These are phyloP conservation scores for Corchorus olitorius DNA, from an alignment of 345 rosid species.

Conservation along the genomic window DNA sequence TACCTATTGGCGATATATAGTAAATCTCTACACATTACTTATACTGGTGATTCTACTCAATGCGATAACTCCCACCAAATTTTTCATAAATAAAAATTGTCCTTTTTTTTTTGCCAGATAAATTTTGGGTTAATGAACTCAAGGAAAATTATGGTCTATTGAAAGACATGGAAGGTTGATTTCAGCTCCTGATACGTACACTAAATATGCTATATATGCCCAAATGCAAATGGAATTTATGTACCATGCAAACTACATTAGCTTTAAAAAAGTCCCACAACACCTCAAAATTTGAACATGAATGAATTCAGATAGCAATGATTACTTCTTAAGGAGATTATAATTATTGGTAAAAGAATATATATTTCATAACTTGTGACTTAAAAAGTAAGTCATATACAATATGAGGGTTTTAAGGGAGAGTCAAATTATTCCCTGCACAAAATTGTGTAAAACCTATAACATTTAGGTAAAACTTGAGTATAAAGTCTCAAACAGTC, in stretches of 20 bases:
- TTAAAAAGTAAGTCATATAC: neutral
- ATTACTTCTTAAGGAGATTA: neutral
- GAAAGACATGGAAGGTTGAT: no score
- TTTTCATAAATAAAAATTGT: no score
- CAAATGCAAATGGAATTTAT: neutral
- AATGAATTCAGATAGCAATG: neutral
- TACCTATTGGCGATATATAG: no score
- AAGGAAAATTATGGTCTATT: no score
- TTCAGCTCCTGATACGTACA: no score
- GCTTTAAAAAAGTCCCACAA: neutral
- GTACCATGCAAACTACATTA: neutral
- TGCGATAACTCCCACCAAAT: no score
- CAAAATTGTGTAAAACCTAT: neutral
- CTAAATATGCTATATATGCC: neutral
- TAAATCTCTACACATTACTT: no score
- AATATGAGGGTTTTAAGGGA: neutral
- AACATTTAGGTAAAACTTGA: neutral
- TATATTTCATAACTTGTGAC: neutral
- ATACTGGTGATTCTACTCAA: no score
- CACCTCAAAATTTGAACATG: neutral
- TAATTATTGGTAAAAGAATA: neutral
- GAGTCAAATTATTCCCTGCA: neutral
- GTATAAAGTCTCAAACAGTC: conserved; percentile 17
- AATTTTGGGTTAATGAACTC: no score
- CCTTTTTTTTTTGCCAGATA: no score